Percentiles rank a stretch among this genome's conserved stretches.
Evolutionary conservation across 768 basidiomycete genomes (phyloP).

Genomic region (Tephrocybe sp.): DNA sequence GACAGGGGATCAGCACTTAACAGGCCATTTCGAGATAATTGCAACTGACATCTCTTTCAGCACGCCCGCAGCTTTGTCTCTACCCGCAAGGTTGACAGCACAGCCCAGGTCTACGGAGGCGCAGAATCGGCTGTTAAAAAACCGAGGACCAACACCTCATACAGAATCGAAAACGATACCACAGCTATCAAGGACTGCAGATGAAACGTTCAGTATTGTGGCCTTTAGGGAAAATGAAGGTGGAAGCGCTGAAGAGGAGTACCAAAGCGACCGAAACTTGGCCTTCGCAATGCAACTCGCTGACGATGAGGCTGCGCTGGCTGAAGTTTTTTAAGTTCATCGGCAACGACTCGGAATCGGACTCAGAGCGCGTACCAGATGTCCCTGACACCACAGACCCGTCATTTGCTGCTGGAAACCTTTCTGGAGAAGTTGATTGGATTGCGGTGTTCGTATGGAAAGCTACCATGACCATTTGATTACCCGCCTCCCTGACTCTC

Average conservation of each 20-base stretch:
- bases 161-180: no score
- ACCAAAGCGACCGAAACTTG: background rate
- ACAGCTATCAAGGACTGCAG: no score
- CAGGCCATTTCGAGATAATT: no score
- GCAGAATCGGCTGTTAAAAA: no score
- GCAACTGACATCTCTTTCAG: no score
- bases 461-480: constrained; percentile 26
- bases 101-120: no score
- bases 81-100: no score
- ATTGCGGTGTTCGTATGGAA: constrained; percentile 60
- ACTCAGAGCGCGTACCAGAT: background rate
- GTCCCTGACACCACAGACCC: background rate
- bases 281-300: background rate
- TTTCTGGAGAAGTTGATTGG: background rate
- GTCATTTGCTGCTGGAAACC: background rate
- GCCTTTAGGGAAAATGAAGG: background rate
- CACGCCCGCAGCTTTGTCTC: no score
- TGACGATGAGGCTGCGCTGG: background rate
- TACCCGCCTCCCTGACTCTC: constrained; percentile 30
- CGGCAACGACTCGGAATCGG: background rate
- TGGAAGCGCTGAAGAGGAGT: background rate
- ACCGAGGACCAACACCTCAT: no score
- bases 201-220: no score
- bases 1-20: no score
- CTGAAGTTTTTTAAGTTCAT: background rate